These are phyloP conservation scores for Xylaria sp. DNA, from an alignment of 2,329 filamentous ascomycete species.

Conservation along the genomic window DNA sequence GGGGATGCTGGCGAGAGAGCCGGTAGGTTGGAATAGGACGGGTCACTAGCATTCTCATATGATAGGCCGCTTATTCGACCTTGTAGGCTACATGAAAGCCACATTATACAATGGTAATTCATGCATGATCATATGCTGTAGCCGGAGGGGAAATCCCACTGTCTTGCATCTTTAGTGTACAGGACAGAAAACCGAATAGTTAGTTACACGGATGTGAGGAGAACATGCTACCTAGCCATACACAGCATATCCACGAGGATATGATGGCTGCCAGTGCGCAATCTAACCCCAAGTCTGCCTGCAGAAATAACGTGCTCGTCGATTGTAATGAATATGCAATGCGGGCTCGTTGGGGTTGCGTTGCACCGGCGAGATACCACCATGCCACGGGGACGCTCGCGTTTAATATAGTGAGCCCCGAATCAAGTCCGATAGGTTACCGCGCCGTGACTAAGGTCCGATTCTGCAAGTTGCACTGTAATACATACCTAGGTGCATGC, in stretches of 20 bases:
- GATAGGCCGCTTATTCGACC: slow-evolving; percentile 28
- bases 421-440: slow-evolving; percentile 39
- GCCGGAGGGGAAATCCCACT: slow-evolving; percentile 35
- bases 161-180: slow-evolving; percentile 23
- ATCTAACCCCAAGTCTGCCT: slow-evolving; percentile 32
- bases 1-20: slow-evolving; percentile 11
- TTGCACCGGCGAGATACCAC: slow-evolving; percentile 35
- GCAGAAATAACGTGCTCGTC: slow-evolving; percentile 37
- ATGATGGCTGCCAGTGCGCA: slow-evolving; percentile 33
- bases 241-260: slow-evolving; percentile 14
- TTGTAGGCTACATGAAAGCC: slow-evolving; percentile 8
- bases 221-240: neutral
- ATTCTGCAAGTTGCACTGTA: slow-evolving; percentile 32
- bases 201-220: neutral
- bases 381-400: slow-evolving; percentile 19
- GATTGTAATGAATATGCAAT: slow-evolving; percentile 27
- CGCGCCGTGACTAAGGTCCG: slow-evolving; percentile 24
- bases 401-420: slow-evolving; percentile 33
- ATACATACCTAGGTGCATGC: slow-evolving; percentile 16
- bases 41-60: slow-evolving; percentile 13
- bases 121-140: slow-evolving; percentile 37
- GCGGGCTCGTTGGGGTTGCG: slow-evolving; percentile 23
- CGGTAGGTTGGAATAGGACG: slow-evolving; percentile 16
- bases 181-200: neutral
- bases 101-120: slow-evolving; percentile 29